These are phyloP conservation scores for Penicillium nordicum DNA, from an alignment of 2,329 filamentous ascomycete genomes.

Conservation along the genomic window DNA sequence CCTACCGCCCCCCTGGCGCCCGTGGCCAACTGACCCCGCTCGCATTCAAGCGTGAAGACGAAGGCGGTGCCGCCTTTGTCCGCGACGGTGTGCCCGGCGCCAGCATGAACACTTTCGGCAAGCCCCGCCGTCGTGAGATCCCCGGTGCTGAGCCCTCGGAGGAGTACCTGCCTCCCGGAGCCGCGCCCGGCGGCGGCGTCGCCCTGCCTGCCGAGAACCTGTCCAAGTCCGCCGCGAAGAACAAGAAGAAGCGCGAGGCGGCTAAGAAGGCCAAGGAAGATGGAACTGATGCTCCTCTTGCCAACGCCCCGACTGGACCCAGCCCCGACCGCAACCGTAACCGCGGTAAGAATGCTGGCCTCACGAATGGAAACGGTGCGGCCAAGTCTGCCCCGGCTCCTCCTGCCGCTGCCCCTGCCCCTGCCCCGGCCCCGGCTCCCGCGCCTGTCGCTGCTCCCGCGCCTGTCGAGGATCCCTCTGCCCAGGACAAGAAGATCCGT, in stretches of 20 bases:
- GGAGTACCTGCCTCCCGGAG: constrained; percentile 63
- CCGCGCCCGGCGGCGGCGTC: constrained; percentile 63
- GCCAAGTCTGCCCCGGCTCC: constrained; percentile 29
- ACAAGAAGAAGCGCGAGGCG: constrained; percentile 96
- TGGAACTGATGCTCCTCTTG: constrained; percentile 39
- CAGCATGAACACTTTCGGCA: constrained; percentile 74
- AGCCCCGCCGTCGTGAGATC: constrained; percentile 69
- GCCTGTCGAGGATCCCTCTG: constrained; percentile 52
- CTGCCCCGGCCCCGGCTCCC: constrained; percentile 9
- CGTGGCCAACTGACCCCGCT: constrained; percentile 84
- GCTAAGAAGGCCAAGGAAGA: constrained; percentile 82
- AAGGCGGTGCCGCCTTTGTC: constrained; percentile 85
- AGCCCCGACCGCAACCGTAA: constrained; percentile 62
- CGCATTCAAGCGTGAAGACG: constrained; percentile 95
- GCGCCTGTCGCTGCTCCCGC: constrained; percentile 28
- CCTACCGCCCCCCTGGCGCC: constrained; percentile 91
- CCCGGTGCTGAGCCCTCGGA: constrained; percentile 78
- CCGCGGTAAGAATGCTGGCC: constrained; percentile 32
- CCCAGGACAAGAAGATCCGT: constrained; percentile 91
- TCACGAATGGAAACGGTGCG: constrained; percentile 34
- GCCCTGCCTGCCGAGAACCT: constrained; percentile 67
- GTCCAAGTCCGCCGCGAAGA: constrained; percentile 84
- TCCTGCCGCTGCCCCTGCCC: constrained; percentile 20
- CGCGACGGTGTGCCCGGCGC: constrained; percentile 68
- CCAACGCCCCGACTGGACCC: constrained; percentile 23